phyloP scores from a whole-genome alignment of 306 rosid genomes.

The Clitoria ternatea region DNA sequence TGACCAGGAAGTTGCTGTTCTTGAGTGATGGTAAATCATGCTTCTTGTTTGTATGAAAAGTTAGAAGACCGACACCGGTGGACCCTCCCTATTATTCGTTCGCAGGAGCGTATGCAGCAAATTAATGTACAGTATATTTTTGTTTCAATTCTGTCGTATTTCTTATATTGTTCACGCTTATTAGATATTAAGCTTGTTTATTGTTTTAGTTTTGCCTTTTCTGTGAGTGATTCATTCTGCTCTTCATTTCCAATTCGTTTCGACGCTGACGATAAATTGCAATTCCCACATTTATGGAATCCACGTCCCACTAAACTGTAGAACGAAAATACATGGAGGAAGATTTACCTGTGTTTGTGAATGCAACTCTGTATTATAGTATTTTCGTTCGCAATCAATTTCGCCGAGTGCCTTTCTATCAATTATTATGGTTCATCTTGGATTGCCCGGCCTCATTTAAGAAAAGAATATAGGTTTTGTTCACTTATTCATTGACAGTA shows the following conservation, averaged over 20 bases:
- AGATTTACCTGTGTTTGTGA: too few species aligned
- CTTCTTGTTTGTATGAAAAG: conserved; percentile 33
- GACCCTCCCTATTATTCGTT: conserved; percentile 37
- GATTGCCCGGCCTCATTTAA: too few species aligned
- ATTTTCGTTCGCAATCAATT: too few species aligned
- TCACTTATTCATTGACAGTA: too few species aligned
- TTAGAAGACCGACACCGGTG: conserved; percentile 35
- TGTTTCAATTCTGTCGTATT: conserved; percentile 59
- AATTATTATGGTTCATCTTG: too few species aligned
- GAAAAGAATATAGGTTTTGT: too few species aligned
- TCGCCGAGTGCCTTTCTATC: too few species aligned
- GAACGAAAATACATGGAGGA: too few species aligned
- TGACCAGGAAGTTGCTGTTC: conserved; percentile 90
- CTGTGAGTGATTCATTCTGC: conserved; percentile 45
- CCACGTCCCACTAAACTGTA: too few species aligned
- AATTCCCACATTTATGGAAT: too few species aligned
- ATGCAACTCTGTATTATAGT: too few species aligned
- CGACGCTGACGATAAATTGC: neutral
- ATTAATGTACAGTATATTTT: conserved; percentile 80
- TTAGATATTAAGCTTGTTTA: conserved; percentile 56
- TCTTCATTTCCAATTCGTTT: conserved; percentile 3
- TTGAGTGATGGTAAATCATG: conserved; percentile 48
- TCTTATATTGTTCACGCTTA: conserved; percentile 41
- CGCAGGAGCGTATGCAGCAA: conserved; percentile 43
- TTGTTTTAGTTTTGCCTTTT: conserved; percentile 54